These are phyloP conservation scores for Monilinia fructicola DNA, from an alignment of 2,329 filamentous ascomycete genomes.

Conservation along the genomic window DNA sequence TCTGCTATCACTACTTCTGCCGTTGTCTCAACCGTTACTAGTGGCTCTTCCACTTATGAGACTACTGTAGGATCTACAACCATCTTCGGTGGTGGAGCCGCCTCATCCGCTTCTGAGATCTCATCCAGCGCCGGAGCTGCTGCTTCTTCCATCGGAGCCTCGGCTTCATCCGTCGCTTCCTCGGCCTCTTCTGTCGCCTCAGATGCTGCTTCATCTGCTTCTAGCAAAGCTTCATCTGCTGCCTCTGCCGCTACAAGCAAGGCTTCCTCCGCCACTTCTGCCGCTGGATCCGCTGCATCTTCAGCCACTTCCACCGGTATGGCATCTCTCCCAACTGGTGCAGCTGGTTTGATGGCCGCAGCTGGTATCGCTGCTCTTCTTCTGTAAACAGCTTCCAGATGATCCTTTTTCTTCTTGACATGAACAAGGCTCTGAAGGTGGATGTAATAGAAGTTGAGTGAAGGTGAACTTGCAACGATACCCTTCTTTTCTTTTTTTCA, in stretches of 20 bases:
- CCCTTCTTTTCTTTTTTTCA: conserved; percentile 30
- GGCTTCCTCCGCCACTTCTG: conserved; percentile 23
- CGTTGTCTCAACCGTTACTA: conserved; percentile 27
- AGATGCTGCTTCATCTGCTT: conserved; percentile 27
- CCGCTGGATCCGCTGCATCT: conserved; percentile 22
- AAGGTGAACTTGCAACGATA: conserved; percentile 28
- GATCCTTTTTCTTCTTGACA: conserved; percentile 12
- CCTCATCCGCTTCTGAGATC: conserved; percentile 26
- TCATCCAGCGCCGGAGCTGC: conserved; percentile 31
- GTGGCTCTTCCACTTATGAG: conserved; percentile 27
- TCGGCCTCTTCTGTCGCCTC: conserved; percentile 25
- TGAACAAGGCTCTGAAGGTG: conserved; percentile 24
- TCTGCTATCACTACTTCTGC: conserved; percentile 26
- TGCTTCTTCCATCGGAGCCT: conserved; percentile 28
- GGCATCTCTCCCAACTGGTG: conserved; percentile 26
- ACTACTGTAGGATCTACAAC: conserved; percentile 32
- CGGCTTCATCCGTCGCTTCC: conserved; percentile 25
- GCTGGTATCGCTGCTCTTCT: conserved; percentile 39
- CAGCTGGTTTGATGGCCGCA: conserved; percentile 36
- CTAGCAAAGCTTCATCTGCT: conserved; percentile 19
- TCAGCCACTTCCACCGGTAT: conserved; percentile 10
- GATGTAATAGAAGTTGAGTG: conserved; percentile 24
- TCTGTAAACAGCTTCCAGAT: conserved; percentile 33
- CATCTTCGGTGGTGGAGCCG: conserved; percentile 26
- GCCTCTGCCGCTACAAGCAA: conserved; percentile 23